A percentile compares a stretch with the other conserved stretches of the same genome.
These are phyloP conservation scores for Pistacia atlantica DNA, from an alignment of 345 rosid genomes.

Conservation along the genomic window DNA sequence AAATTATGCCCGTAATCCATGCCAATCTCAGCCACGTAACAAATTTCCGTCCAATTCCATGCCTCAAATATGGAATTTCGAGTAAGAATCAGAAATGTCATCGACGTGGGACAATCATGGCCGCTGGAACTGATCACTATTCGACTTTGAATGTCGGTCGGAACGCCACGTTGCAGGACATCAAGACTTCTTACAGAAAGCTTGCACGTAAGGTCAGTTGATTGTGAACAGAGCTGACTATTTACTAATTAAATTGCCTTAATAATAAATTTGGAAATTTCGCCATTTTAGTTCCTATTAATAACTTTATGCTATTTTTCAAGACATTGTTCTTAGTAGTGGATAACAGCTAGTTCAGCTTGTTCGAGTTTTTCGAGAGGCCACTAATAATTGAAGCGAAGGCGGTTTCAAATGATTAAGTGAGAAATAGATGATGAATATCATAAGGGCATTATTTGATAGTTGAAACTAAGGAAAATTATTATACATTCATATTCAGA, in stretches of 20 bases:
- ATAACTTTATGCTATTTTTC: neutral
- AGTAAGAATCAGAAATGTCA: conserved; percentile 18
- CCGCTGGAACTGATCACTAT: conserved; percentile 61
- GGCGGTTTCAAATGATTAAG: too few species aligned
- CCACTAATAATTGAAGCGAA: too few species aligned
- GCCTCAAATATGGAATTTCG: neutral
- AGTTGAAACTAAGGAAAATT: too few species aligned
- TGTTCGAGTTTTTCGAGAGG: too few species aligned
- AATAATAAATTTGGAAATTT: neutral
- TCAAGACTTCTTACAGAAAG: conserved; percentile 72
- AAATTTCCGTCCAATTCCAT: neutral
- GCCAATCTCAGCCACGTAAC: neutral
- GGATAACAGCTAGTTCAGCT: too few species aligned
- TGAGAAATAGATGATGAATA: too few species aligned
- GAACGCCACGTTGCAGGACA: conserved; percentile 73
- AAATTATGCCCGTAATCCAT: neutral
- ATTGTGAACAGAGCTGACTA: neutral
- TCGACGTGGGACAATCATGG: conserved; percentile 34
- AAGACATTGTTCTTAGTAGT: neutral
- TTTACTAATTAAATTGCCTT: neutral
- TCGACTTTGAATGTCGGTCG: conserved; percentile 62
- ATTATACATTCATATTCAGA: too few species aligned
- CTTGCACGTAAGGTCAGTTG: conserved; percentile 85
- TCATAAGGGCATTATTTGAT: too few species aligned
- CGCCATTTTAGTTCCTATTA: neutral